Evolutionary conservation across 805 yeast genomes (phyloP), one percentile per base, ranked within the genome.

Genomic region (Candida wancherniae): DNA sequence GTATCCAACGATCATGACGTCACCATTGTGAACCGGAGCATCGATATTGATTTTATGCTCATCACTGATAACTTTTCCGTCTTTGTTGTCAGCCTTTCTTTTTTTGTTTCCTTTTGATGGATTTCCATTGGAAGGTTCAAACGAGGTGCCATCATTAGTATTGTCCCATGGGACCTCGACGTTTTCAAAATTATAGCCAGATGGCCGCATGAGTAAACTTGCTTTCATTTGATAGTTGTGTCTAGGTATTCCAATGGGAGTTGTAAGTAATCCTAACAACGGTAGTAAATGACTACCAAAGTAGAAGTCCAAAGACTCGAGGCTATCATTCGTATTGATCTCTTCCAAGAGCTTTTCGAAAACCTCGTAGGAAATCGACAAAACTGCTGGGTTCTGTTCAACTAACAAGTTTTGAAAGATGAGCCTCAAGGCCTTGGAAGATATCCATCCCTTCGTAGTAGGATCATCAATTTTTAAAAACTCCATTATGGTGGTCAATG

Each of bases 221-320:
- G 83, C 64, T 43, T 84, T 79, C 95, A 92, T 85, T 19, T 77
- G 74, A 55, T 85, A 92, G 46, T 80, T 84, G 53, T 81, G 84
- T 42, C 97, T 77, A 4, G 95, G 83, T 33, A 87, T 77, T 39
- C 99, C 98, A 36, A 92, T 83, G 3, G 99, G 99, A 0, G 97
- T 90, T 80, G 85, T 80, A 26, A 86, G 51, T 25, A 92, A 63
- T 10, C 77, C 72, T 31, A 82, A 58, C 37, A 80, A 63, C 6
- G 86, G 81, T 27, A 62, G 63, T 28, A 75, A 60, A 48, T 84
- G 88, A 4, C 63, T 60, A 3, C 63, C 55, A 40, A 86, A 75
- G 2, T 75, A 54, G 2, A 56, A 61, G 27, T 77, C 83, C 40
- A 82, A 55, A 2, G 62, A 42, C n/a, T 21, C 28, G 16, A 45